phyloP scores from a whole-genome alignment of 805 yeast genomes.

The Schwanniomyces yamadae region DNA sequence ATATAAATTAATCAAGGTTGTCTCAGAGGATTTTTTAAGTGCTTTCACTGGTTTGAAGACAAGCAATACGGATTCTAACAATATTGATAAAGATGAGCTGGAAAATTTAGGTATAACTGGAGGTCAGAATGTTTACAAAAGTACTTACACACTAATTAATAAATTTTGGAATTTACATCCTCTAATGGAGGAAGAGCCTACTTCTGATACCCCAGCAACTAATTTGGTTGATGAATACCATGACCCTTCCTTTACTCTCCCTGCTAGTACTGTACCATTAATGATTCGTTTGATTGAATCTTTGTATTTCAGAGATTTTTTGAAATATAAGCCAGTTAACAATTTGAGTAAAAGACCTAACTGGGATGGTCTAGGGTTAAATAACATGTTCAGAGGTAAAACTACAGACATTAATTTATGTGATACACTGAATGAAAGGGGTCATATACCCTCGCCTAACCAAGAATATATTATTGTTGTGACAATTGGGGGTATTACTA shows the following conservation, averaged over 20 bases:
- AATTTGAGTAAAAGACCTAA: slow-evolving; percentile 37
- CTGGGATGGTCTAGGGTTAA: slow-evolving; percentile 45
- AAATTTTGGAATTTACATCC: slow-evolving; percentile 53
- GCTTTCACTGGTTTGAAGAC: slow-evolving; percentile 14
- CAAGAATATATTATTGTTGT: slow-evolving; percentile 45
- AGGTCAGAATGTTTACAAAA: slow-evolving; percentile 26
- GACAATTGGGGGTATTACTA: slow-evolving; percentile 81
- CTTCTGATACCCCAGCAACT: neutral
- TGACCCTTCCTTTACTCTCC: slow-evolving; percentile 61
- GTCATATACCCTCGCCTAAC: neutral
- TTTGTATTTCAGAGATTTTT: slow-evolving; percentile 56
- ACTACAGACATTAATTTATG: slow-evolving; percentile 36
- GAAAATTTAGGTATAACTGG: slow-evolving; percentile 32
- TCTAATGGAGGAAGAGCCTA: slow-evolving; percentile 17
- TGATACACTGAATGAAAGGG: slow-evolving; percentile 20
- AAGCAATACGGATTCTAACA: slow-evolving; percentile 1
- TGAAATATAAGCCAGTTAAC: slow-evolving; percentile 40
- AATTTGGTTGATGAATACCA: slow-evolving; percentile 35
- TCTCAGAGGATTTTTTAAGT: slow-evolving; percentile 23
- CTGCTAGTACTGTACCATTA: slow-evolving; percentile 78
- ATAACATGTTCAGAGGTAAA: slow-evolving; percentile 42
- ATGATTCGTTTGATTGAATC: slow-evolving; percentile 67
- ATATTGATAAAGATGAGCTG: slow-evolving; percentile 11
- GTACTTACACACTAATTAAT: slow-evolving; percentile 37
- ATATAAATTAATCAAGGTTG: slow-evolving; percentile 45